A percentile compares a stretch with the other conserved stretches of the same genome.
These are phyloP conservation scores for Porogramme epimiltina DNA, from an alignment of 1,284 basidiomycete species.

Conservation along the genomic window DNA sequence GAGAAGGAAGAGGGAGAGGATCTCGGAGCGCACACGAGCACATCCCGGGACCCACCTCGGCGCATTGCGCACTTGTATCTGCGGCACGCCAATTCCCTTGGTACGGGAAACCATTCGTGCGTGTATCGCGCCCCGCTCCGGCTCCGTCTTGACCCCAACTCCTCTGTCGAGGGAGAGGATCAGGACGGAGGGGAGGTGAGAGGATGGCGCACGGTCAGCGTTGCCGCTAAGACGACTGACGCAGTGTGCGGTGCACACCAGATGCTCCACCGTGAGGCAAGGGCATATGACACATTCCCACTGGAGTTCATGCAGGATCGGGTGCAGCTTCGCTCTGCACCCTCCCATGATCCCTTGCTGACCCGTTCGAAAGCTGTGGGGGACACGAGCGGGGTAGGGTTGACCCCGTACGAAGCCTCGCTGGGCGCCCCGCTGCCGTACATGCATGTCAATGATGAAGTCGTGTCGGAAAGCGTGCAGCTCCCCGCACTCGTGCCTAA, in stretches of 20 bases:
- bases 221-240: constrained; percentile 34
- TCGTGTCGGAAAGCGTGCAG: constrained; percentile 1
- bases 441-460: neutral
- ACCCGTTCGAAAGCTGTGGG: no score
- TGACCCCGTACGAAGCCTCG: neutral
- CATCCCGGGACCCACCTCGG: neutral
- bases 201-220: constrained; percentile 27
- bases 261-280: constrained; percentile 40
- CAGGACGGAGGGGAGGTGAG: neutral
- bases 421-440: neutral
- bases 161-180: no score
- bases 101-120: constrained; percentile 34
- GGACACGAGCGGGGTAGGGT: no score
- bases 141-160: constrained; percentile 17
- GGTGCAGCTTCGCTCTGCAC: neutral
- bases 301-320: constrained; percentile 44
- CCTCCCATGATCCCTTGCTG: neutral
- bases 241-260: constrained; percentile 16
- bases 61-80: constrained; percentile 27
- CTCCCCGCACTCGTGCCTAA: constrained; percentile 46
- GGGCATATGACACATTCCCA: constrained; percentile 46
- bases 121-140: constrained; percentile 32
- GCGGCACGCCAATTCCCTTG: constrained; percentile 27
- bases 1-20: no score
- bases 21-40: no score